Base-by-base conservation (phyloP, 2,329 filamentous ascomycete genomes). In the Nigrospora osmanthi region DNA sequence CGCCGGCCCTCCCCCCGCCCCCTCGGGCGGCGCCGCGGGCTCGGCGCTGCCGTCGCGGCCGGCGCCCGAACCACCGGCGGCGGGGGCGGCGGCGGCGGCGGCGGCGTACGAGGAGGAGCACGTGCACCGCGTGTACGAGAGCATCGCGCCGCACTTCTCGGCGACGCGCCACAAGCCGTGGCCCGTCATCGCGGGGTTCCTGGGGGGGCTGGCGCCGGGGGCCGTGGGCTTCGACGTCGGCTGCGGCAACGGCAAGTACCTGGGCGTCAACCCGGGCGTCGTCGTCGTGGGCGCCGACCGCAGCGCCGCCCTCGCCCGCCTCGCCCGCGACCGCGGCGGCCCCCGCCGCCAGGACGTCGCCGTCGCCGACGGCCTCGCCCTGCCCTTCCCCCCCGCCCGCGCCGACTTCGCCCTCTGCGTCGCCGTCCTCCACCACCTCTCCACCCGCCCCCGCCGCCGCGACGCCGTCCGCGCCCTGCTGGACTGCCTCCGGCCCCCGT, bases 221-320 rank as follows among this genome's bases (percentile, higher is more conserved):
- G 78, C 87, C 41, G 68, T 97, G 45, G 93, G 93, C 11, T 74
- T 95, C 31, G 93, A 98, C 65, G 75, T 97, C 46, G 93, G 93
- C 49, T 97, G 93, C 67, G 93, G 93, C 48, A 98, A 98, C 68
- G 93, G 93, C 54, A 97, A 97, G 72, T 96, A 97, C 63, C 72
- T 97, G 49, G 71, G 77, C 48, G 85, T 95, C 46, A 94, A 94
- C 66, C 75, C 73, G 17, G 67, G 79, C 55, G 68, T 95, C 40
- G 89, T 87, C 68, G 84, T 96, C 44, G 63, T 97, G 47, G 91
- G 82, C 46, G 91, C 85, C 45, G 93, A 97, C 70, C 80, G 89
- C 71, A 94, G 80, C 56, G 72, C 70, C 19, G 68, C 73, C 46
- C 72, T 81, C 32, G 69, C 75, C 40, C 61, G 64, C 33, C 70